A percentile compares a stretch with the other conserved stretches of the same genome.
Evolutionary conservation across 495 filamentous ascomycete genomes (phyloP).

Genomic region (Pyrenopolyporus hunteri): DNA sequence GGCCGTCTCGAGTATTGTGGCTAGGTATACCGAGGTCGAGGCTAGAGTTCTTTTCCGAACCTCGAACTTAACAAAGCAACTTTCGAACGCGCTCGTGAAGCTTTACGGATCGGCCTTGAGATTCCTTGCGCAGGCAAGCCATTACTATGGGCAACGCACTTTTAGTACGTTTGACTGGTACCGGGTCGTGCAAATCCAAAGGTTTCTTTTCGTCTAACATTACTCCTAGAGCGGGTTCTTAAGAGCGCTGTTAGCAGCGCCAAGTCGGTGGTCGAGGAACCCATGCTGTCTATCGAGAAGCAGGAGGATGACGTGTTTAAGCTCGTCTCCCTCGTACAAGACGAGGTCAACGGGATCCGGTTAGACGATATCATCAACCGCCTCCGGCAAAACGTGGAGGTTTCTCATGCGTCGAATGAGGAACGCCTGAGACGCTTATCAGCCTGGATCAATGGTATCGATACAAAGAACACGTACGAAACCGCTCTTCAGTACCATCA

Average conservation of each 20-base stretch:
- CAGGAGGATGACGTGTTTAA: not conserved
- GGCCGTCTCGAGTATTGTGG: not conserved
- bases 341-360: too few relatives aligned
- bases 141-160: not conserved
- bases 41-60: not conserved
- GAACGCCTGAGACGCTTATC: too few relatives aligned
- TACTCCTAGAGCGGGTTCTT: not conserved
- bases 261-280: not conserved
- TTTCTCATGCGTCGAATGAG: too few relatives aligned
- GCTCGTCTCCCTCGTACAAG: not conserved
- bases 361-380: too few relatives aligned
- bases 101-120: not conserved
- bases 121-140: not conserved
- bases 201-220: not conserved
- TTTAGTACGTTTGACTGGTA: not conserved
- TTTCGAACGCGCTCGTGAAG: not conserved
- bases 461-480: too few relatives aligned
- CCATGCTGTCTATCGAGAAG: conserved; percentile 2
- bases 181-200: not conserved
- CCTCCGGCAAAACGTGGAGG: too few relatives aligned
- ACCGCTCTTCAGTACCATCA: too few relatives aligned
- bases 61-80: not conserved
- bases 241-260: not conserved
- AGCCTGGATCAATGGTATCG: too few relatives aligned
- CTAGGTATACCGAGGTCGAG: not conserved